Percentiles rank a stretch among this genome's conserved stretches.
phyloP scores from a whole-genome alignment of 2,329 filamentous ascomycete genomes.

The Didymella arachidicola region DNA sequence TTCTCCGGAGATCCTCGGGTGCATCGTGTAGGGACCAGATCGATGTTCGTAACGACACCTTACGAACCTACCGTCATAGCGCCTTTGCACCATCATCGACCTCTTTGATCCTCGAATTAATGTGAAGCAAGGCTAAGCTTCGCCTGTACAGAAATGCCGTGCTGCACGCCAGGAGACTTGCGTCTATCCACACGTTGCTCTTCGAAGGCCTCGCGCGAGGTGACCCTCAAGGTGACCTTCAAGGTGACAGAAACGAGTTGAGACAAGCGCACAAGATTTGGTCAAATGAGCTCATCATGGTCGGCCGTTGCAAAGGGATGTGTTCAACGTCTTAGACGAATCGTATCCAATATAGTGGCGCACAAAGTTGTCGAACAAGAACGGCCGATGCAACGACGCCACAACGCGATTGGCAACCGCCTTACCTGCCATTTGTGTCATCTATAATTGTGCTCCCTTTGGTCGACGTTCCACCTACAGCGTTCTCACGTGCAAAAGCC shows the following conservation, averaged over 20 bases:
- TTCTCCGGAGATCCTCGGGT: constrained; percentile 6
- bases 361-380: constrained; percentile 11
- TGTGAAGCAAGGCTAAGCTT: constrained; percentile 6
- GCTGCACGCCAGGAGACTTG: neutral
- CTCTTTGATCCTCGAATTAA: neutral
- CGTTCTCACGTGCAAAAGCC: constrained; percentile 2
- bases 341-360: constrained; percentile 23
- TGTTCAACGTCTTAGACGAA: constrained; percentile 9
- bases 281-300: constrained; percentile 8
- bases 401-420: constrained; percentile 22
- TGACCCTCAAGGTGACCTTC: constrained; percentile 6
- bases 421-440: constrained; percentile 8
- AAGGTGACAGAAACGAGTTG: constrained; percentile 11
- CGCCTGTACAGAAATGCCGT: neutral
- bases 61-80: neutral
- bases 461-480: constrained; percentile 12
- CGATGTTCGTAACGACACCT: constrained; percentile 1
- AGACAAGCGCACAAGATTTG: constrained; percentile 12
- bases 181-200: constrained; percentile 5
- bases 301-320: constrained; percentile 2
- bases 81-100: neutral
- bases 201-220: neutral
- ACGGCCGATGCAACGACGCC: constrained; percentile 20
- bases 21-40: neutral
- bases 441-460: constrained; percentile 12